Base-by-base conservation (phyloP, 345 rosid species). In the Corchorus olitorius region DNA sequence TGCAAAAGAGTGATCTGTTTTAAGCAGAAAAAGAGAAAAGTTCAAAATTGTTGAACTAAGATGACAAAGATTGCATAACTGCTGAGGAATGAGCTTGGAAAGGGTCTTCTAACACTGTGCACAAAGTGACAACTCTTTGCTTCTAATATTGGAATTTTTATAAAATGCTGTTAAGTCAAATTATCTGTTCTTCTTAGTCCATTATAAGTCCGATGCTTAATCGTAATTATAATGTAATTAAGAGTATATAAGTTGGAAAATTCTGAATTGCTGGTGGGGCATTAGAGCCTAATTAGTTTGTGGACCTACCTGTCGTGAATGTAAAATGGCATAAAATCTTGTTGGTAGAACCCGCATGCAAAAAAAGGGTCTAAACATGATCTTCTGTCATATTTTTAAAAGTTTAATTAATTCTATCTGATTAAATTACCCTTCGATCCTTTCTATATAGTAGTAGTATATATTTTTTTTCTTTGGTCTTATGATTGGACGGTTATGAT, bases 61-160 rank as follows among this genome's bases (percentile, higher is more conserved):
- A 70, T 76, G 83, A 78, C 75, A 59, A 41, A 48, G 82, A 79
- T 72, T 77, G 83, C 80, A 54, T 46, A 79, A 73, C 84, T 71
- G 79, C 75, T 70, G 41, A 67, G 83, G 83, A 59, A 77, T 69
- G 81, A 58, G 75, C 70, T 59, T 76, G 80, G 70, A 72, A 78
- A 75, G 64, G 70, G 75, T 73, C 74, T 65, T 20, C 73, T 66
- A 50, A 27, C 27, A 27, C 27, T 1, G 69, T 64, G 78, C 78
- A 67, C 49, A 64, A 43, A 76, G 46, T 76, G 85, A 83, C 89
- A 82, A 78, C 85, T 82, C 74, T 72, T 72, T 39, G 55, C 17
- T 70, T 59, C 54, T 80, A 43, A 45, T 39, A 76, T 53, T 35
- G 13, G 56, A 48, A 62, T 22, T 39, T 61, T 34, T 4, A 9